phyloP scores from a whole-genome alignment of 208 protist species.

The Trypanosoma avium region DNA sequence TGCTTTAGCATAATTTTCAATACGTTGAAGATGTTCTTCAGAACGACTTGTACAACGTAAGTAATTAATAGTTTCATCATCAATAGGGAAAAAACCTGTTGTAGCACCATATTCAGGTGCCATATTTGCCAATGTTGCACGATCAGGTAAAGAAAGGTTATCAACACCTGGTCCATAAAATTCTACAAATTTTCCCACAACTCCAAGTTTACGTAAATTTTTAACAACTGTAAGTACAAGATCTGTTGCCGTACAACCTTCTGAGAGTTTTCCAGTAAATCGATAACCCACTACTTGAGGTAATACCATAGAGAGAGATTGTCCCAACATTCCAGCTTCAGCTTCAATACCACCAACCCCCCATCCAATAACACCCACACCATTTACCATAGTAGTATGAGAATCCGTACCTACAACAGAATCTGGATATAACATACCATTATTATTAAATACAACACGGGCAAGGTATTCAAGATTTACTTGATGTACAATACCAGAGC shows the following conservation, averaged over 20 bases:
- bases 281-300: constrained; percentile 95
- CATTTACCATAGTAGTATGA: constrained; percentile 97
- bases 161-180: constrained; percentile 95
- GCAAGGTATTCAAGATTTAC: constrained; percentile 97
- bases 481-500: constrained; percentile 97
- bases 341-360: constrained; percentile 98
- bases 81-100: constrained; percentile 96
- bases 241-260: constrained; percentile 95
- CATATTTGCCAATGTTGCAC: constrained; percentile 97
- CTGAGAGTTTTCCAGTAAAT: constrained; percentile 89
- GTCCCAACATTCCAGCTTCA: constrained; percentile 96
- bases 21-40: constrained; percentile 78
- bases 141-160: constrained; percentile 91
- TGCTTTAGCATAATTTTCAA: constrained; percentile 91
- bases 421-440: constrained; percentile 95
- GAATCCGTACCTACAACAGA: constrained; percentile 96
- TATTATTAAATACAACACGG: constrained; percentile 92
- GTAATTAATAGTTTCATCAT: constrained; percentile 93
- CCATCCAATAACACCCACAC: constrained; percentile 94
- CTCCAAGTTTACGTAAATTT: constrained; percentile 93
- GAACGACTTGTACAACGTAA: constrained; percentile 87
- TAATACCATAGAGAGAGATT: constrained; percentile 95
- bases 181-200: constrained; percentile 98
- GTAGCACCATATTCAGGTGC: constrained; percentile 97
- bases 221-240: constrained; percentile 94